Base-by-base conservation (phyloP, 306 rosid genomes). In the Inga oerstediana region DNA sequence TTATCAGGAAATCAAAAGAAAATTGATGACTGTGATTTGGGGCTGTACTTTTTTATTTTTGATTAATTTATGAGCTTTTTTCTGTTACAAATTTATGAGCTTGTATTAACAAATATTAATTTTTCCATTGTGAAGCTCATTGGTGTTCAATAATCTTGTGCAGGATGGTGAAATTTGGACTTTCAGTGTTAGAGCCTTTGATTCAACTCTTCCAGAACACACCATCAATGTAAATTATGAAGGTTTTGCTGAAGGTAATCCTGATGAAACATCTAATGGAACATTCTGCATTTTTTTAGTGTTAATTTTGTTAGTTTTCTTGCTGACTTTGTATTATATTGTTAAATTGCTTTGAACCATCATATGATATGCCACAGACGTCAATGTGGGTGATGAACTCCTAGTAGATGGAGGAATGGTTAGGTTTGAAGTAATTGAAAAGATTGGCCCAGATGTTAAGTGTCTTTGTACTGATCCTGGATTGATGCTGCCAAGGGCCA, bases 381-480 rank as follows among this genome's bases (percentile, higher is more conserved):
- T 97, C 76, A 86, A 88, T 81, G 95, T 94, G 51, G 99, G 99
- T 54, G 99, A 97, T 86, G 99, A 97, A 22, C 97, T 97, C 74
- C 89, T 97, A 74, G 97, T 97, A 82, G 99, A 97, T 71, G 99
- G 99, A 68, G 99, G 99, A 58, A 97, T 94, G 99, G 99, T 97
- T 85, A 94, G 99, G 87, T 97, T 97, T 80, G 99, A 97, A 81
- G 99, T 97, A 74, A 88, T 94, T 72, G 95, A 94, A 84, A 97
- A 94, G 87, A 87, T 97, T 79, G 99, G 99, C 70, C 99, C 99
- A 0, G 99, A 97, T 88, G 99, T 97, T 32, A 92, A 97, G 86
- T 97, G 99, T 80, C 89, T 35, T 45, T 97, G 99, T 80, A 97
- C 99, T 46, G 99, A 97, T 89, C 99, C 98, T 5, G 99, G 99